Evolutionary conservation across 768 basidiomycete genomes (phyloP), one percentile per base, ranked within the genome.

Genomic region (Aureoboletus auriporus): DNA sequence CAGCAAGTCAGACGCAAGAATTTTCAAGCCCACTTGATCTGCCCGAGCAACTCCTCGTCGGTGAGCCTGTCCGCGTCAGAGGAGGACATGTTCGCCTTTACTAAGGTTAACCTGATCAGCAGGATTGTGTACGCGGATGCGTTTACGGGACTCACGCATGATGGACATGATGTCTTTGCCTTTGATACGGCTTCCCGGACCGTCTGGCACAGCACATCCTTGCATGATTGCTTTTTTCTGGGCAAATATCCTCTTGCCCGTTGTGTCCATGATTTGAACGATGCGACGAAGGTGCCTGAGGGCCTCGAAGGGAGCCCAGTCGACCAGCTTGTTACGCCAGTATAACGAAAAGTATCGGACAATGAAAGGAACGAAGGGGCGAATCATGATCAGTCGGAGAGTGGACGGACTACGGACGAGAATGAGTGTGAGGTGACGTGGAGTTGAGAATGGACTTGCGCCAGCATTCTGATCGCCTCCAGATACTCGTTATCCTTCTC

Each of bases 161-260:
- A 74, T 66, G 48, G 58, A 69, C 71, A 74, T 69, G 35, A 74
- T 67, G 39, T 73, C 69, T 43, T 57, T 66, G 1, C 65, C 60
- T 42, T 53, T 56, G 49, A 50, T 57, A 14, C 42, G 42, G 17
- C 38, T 42, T 38, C 47, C 54, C 8, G 48, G 39, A 37, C 48
- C 38, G 6, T 53, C 50, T 38, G 46, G 46, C 27, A 41, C 53
- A 9, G 44, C 31, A 23, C n/a, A 34, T 36, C 47, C 54, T 35
- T 53, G 51, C 50, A 47, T 60, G 33, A 30, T 44, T 51, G 53
- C 61, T 44, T 52, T 69, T 59, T 70, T 71, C 44, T 61, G 53
- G 0, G 46, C 47, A 31, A 66, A 67, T 2, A 72, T 64, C 3
- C 35, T 41, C 38, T 50, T 61, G 51, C 62, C 58, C 0, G 62